phyloP scores from a whole-genome alignment of 225 moss, liverwort and hornwort species.

The Sphagnum contortum region DNA sequence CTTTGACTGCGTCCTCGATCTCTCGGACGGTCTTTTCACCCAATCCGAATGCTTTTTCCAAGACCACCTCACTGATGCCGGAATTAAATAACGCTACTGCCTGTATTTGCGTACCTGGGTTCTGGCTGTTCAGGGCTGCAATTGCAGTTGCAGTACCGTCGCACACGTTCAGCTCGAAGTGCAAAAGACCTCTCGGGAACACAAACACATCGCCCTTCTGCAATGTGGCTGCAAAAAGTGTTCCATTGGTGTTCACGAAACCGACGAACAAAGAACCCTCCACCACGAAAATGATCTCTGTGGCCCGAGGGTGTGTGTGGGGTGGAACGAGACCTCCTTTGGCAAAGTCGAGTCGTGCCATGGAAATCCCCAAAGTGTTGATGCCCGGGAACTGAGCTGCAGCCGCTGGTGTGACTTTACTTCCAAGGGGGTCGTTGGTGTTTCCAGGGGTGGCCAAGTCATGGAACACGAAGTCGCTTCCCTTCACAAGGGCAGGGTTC shows the following conservation, averaged over 20 bases:
- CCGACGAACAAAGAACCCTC: background rate
- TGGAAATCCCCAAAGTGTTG: conserved; percentile 2
- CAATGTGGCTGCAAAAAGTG: background rate
- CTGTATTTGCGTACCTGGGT: background rate
- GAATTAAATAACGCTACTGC: background rate
- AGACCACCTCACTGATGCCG: conserved; percentile 2
- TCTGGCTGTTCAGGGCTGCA: conserved; percentile 7
- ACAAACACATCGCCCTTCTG: background rate
- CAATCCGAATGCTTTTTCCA: background rate
- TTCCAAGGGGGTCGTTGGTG: background rate
- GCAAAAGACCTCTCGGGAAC: conserved; percentile 3
- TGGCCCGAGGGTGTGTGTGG: conserved; percentile 3
- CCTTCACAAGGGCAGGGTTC: background rate
- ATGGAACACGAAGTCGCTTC: conserved; percentile 1
- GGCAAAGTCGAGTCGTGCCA: background rate
- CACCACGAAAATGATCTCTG: background rate
- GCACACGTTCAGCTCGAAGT: conserved; percentile 1
- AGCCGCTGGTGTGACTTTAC: fast-evolving
- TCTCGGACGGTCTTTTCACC: background rate
- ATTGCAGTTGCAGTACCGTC: background rate
- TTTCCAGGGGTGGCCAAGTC: background rate
- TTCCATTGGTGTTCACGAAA: background rate
- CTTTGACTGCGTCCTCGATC: no score
- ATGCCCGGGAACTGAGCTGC: background rate
- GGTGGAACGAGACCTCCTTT: conserved; percentile 2